These are phyloP conservation scores for Clonostachys rosea DNA, from an alignment of 2,329 filamentous ascomycete species.

Conservation along the genomic window DNA sequence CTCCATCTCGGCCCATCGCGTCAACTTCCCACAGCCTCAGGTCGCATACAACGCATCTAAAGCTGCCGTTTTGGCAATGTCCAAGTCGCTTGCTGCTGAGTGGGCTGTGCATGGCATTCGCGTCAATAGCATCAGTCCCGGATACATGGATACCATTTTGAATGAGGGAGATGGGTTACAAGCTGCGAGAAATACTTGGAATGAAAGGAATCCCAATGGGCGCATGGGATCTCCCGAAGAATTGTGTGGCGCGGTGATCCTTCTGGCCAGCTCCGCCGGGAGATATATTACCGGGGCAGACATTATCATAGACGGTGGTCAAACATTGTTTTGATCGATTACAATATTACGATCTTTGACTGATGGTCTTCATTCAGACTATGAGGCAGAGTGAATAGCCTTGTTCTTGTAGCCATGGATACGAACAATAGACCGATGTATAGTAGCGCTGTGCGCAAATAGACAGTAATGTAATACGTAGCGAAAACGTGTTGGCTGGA, in stretches of 20 bases:
- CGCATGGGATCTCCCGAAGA: constrained; percentile 62
- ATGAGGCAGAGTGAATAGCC: too few species aligned
- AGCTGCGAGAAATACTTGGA: constrained; percentile 50
- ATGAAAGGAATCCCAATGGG: constrained; percentile 54
- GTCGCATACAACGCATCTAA: constrained; percentile 70
- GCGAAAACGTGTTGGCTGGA: too few species aligned
- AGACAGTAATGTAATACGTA: too few species aligned
- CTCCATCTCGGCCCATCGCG: constrained; percentile 62
- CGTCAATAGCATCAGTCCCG: constrained; percentile 66
- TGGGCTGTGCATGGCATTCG: constrained; percentile 69
- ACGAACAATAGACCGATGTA: too few species aligned
- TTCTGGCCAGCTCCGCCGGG: constrained; percentile 56
- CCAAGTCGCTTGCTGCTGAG: constrained; percentile 64
- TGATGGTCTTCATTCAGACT: too few species aligned
- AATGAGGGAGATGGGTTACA: constrained; percentile 60
- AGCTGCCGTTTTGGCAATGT: constrained; percentile 59
- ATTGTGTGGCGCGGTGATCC: constrained; percentile 55
- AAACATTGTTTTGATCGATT: constrained; percentile 3
- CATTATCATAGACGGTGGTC: constrained; percentile 58
- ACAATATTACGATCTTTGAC: too few species aligned
- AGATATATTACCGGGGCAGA: constrained; percentile 67
- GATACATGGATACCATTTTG: constrained; percentile 74
- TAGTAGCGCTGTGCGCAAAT: too few species aligned
- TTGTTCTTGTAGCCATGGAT: too few species aligned
- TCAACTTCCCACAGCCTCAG: constrained; percentile 72